These are phyloP conservation scores for Diaporthe nobilis DNA, from an alignment of 2,329 filamentous ascomycete genomes.

Conservation along the genomic window DNA sequence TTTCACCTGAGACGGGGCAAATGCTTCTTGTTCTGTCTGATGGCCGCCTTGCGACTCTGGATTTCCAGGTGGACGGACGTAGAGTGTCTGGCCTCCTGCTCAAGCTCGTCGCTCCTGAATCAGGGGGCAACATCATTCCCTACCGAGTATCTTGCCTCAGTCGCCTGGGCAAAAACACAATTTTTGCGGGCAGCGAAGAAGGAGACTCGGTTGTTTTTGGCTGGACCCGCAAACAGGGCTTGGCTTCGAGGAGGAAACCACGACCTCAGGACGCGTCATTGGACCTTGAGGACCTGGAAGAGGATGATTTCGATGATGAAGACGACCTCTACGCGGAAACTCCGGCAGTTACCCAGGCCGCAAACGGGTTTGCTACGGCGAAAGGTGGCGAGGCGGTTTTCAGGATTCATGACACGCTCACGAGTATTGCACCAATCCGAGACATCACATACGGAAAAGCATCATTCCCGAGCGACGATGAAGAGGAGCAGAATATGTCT, in stretches of 20 bases:
- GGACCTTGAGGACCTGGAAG: conserved; percentile 62
- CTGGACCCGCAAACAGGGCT: conserved; percentile 78
- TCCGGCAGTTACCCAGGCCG: conserved; percentile 52
- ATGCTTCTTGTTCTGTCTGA: conserved; percentile 85
- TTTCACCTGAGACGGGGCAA: conserved; percentile 84
- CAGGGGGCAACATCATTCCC: conserved; percentile 74
- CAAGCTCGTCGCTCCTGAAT: conserved; percentile 72
- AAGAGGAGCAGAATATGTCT: conserved; percentile 58
- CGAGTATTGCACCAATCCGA: conserved; percentile 84
- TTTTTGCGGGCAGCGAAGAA: conserved; percentile 91
- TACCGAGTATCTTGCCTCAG: conserved; percentile 78
- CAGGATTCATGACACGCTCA: conserved; percentile 80
- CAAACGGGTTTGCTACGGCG: conserved; percentile 55
- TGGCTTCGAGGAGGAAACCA: conserved; percentile 73
- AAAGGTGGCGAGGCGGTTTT: conserved; percentile 79
- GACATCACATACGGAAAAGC: conserved; percentile 79
- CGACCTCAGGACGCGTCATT: conserved; percentile 69
- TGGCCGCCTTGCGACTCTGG: conserved; percentile 81
- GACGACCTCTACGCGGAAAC: conserved; percentile 76
- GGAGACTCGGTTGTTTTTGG: conserved; percentile 85
- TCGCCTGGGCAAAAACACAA: conserved; percentile 73
- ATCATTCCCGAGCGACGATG: conserved; percentile 57
- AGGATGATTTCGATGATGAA: conserved; percentile 71
- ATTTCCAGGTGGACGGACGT: conserved; percentile 89
- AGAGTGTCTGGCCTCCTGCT: conserved; percentile 91